phyloP scores from a whole-genome alignment of 1,284 basidiomycete genomes.

The Cutaneotrichosporon cavernicola region DNA sequence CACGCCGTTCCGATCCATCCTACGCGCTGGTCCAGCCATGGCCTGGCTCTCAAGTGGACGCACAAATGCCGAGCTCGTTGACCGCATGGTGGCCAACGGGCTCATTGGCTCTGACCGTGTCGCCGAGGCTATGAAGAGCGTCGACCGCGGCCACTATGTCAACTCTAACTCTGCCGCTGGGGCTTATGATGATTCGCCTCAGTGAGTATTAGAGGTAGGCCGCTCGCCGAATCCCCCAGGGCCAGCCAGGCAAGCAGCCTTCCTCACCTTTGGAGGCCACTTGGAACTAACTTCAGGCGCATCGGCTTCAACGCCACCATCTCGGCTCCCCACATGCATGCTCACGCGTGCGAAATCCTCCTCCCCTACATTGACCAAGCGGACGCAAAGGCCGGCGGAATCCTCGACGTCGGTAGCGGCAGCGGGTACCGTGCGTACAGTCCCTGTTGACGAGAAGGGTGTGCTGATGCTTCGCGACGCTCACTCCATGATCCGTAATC shows the following conservation, averaged over 20 bases:
- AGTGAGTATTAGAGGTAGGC: conserved; percentile 33
- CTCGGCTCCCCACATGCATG: conserved; percentile 54
- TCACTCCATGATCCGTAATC: not conserved
- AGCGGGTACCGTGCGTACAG: conserved; percentile 66
- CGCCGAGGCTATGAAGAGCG: conserved; percentile 49
- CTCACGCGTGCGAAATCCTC: conserved; percentile 48
- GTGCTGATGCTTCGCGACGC: conserved; percentile 1
- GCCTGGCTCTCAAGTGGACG: conserved; percentile 45
- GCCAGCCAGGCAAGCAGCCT: too few species aligned
- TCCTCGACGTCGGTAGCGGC: conserved; percentile 52
- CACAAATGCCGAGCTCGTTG: conserved; percentile 49
- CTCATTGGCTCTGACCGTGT: conserved; percentile 41
- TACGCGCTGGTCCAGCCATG: conserved; percentile 28
- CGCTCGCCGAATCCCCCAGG: too few species aligned
- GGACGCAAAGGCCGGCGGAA: conserved; percentile 23
- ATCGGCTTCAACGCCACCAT: conserved; percentile 54
- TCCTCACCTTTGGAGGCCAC: too few species aligned
- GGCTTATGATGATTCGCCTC: conserved; percentile 51
- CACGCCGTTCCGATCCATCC: not conserved
- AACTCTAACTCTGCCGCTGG: conserved; percentile 11
- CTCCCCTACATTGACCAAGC: conserved; percentile 33
- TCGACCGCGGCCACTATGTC: conserved; percentile 50
- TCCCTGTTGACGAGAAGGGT: not conserved
- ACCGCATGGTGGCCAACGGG: conserved; percentile 36
- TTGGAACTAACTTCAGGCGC: conserved; percentile 26